phyloP scores from a whole-genome alignment of 805 yeast species.

The Blastobotrys terrestris region DNA sequence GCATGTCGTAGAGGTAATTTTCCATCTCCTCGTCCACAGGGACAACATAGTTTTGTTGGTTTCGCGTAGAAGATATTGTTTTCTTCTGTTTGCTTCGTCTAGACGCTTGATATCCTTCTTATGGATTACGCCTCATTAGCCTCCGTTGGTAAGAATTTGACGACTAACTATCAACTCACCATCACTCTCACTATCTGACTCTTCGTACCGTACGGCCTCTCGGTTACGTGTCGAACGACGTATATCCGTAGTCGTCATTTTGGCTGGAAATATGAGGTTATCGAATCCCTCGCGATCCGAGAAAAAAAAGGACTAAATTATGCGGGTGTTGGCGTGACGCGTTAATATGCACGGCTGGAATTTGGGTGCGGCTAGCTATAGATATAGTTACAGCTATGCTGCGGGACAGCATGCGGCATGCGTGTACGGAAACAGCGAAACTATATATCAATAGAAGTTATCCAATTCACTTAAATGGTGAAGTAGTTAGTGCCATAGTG shows the following conservation, averaged over 20 bases:
- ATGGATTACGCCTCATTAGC: not conserved
- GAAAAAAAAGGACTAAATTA: not conserved
- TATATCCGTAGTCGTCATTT: not conserved
- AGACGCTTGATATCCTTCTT: not conserved
- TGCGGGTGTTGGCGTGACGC: not conserved
- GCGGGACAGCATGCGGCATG: too few species aligned
- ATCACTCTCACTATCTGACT: not conserved
- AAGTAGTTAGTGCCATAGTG: too few species aligned
- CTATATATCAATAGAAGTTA: too few species aligned
- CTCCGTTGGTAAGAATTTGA: not conserved
- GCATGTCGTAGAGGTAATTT: conserved; percentile 32
- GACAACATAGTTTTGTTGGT: not conserved
- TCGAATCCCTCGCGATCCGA: not conserved
- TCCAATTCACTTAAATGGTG: too few species aligned
- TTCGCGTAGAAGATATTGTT: not conserved
- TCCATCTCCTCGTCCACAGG: conserved; percentile 11
- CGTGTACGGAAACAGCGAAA: too few species aligned
- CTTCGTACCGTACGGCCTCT: not conserved
- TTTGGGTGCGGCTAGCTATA: not conserved
- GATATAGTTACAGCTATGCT: not conserved
- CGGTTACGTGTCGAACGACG: conserved; percentile 4
- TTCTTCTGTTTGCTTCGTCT: not conserved
- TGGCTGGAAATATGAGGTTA: not conserved
- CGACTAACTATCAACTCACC: not conserved
- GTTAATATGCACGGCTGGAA: not conserved